Percentiles rank a stretch among this genome's conserved stretches.
These are phyloP conservation scores for Taphrina pruni DNA, from an alignment of 1,139 yeast genomes.

Conservation along the genomic window DNA sequence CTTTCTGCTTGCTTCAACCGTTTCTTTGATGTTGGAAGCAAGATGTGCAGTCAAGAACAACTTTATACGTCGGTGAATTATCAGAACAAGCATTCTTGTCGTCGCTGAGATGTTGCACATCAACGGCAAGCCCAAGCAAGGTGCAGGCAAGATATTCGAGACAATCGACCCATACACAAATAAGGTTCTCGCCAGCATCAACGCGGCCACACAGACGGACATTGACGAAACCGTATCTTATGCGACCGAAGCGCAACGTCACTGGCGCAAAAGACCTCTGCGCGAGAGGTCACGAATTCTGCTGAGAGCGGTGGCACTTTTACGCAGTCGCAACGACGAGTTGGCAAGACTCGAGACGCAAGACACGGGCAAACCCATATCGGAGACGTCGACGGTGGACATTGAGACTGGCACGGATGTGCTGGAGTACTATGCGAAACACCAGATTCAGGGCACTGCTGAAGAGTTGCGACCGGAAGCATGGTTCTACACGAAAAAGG, in stretches of 20 bases:
- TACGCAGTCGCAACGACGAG: constrained; percentile 20
- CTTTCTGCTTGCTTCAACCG: constrained; percentile 4
- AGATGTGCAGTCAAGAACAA: not conserved
- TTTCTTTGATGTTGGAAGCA: no score
- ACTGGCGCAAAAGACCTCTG: constrained; percentile 1
- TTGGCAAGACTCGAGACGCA: constrained; percentile 27
- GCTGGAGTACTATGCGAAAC: constrained; percentile 28
- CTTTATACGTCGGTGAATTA: no score
- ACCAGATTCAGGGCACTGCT: constrained; percentile 21
- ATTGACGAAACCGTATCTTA: constrained; percentile 12
- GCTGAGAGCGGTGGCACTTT: constrained; percentile 10
- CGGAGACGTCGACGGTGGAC: constrained; percentile 23
- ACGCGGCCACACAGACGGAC: constrained; percentile 15
- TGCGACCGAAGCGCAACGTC: constrained; percentile 9
- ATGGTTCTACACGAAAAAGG: constrained; percentile 67
- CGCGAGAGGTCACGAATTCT: constrained; percentile 14
- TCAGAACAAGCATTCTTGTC: not conserved
- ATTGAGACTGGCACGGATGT: constrained; percentile 28
- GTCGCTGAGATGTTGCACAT: constrained; percentile 9
- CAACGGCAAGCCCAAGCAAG: not conserved
- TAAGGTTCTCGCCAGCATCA: constrained; percentile 7
- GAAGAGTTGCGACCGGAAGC: constrained; percentile 28
- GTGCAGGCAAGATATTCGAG: constrained; percentile 10
- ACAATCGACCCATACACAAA: constrained; percentile 11
- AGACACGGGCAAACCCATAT: constrained; percentile 27